Evolutionary conservation across 2,329 filamentous ascomycete species (phyloP).

Genomic region (Microdochium trichocladiopsis): DNA sequence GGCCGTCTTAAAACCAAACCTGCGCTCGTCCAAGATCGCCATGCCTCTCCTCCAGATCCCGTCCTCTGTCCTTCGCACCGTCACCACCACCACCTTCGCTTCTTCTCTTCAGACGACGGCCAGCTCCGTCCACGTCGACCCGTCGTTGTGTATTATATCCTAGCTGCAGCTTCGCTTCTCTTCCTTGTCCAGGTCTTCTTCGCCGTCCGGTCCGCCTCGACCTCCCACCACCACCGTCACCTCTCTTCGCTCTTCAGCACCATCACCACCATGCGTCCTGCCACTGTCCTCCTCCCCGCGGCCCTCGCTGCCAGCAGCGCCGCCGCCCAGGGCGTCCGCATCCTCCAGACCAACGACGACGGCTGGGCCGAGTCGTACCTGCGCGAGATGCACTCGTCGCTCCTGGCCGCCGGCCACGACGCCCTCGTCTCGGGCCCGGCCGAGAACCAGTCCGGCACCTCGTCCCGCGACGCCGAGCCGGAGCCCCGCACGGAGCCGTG

Average conservation of each 20-base stretch:
- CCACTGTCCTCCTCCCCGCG: not conserved
- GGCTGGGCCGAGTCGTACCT: conserved; percentile 58
- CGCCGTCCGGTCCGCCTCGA: no score
- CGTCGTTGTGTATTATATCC: no score
- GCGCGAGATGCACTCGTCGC: not conserved
- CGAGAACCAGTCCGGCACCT: conserved; percentile 49
- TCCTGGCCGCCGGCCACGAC: not conserved
- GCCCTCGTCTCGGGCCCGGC: conserved; percentile 39
- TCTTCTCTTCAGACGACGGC: no score
- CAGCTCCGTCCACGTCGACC: no score
- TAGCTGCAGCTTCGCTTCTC: no score
- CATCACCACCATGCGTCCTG: not conserved
- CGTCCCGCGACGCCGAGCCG: conserved; percentile 41
- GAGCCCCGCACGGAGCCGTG: conserved; percentile 41
- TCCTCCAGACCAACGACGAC: conserved; percentile 64
- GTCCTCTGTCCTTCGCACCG: no score
- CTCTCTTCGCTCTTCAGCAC: not conserved
- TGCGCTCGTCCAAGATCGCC: no score
- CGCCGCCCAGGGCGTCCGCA: conserved; percentile 29
- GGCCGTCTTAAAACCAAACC: no score
- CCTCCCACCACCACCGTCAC: not conserved
- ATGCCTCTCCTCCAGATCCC: no score
- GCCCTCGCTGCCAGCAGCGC: no score
- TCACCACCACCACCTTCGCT: no score
- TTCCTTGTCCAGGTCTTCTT: no score